Evolutionary conservation across 2,329 filamentous ascomycete species (phyloP).

Genomic region (Cladophialophora carrionii): DNA sequence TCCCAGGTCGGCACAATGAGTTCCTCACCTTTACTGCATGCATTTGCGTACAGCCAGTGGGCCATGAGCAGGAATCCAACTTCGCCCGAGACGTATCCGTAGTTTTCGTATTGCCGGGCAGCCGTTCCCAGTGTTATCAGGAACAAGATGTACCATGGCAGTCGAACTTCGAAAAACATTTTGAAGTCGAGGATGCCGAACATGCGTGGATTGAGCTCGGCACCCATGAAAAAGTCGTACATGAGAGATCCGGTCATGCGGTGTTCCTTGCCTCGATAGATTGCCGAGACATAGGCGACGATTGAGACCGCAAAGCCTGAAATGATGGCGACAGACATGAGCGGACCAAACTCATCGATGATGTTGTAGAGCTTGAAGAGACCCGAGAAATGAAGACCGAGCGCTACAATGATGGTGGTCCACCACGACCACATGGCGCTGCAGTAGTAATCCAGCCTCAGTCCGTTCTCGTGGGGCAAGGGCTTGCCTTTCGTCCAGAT

Average conservation of each 20-base stretch:
- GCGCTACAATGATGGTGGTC: conserved; percentile 72
- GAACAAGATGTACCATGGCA: conserved; percentile 90
- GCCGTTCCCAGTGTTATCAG: conserved; percentile 75
- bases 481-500: conserved; percentile 88
- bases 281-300: conserved; percentile 82
- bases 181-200: conserved; percentile 86
- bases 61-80: conserved; percentile 83
- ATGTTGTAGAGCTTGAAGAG: conserved; percentile 88
- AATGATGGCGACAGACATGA: conserved; percentile 90
- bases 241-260: conserved; percentile 84
- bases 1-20: conserved; percentile 89
- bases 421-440: conserved; percentile 88
- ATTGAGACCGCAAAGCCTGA: conserved; percentile 84
- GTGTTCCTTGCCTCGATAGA: conserved; percentile 78
- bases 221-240: conserved; percentile 91
- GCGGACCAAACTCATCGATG: conserved; percentile 90
- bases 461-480: conserved; percentile 76
- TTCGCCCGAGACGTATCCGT: conserved; percentile 85
- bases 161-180: conserved; percentile 92
- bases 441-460: conserved; percentile 93
- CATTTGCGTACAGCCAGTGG: conserved; percentile 89
- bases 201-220: conserved; percentile 83
- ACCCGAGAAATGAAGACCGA: conserved; percentile 77
- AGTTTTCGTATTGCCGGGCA: conserved; percentile 78
- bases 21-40: conserved; percentile 89